A percentile compares a stretch with the other conserved stretches of the same genome.
phyloP scores from a whole-genome alignment of 345 rosid species.

The Eucalyptus guilfoylei region DNA sequence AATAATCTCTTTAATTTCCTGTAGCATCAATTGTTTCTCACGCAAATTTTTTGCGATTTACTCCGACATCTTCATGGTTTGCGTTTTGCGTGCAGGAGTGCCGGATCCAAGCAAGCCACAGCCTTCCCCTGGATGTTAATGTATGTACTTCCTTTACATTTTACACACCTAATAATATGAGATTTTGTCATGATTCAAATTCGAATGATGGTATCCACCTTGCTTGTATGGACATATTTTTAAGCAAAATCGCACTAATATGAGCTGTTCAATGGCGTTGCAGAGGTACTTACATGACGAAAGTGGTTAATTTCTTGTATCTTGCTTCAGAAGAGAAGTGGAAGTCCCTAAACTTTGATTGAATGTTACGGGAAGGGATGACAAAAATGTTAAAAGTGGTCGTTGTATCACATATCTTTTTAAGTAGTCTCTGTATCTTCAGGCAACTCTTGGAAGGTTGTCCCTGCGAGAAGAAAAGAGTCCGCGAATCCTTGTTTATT shows the following conservation, averaged over 20 bases:
- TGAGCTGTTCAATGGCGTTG: not conserved
- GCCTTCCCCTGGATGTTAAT: not conserved
- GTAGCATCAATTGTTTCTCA: not conserved
- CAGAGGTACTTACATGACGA: not conserved
- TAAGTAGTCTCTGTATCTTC: not conserved
- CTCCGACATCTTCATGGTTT: not conserved
- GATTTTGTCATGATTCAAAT: not conserved
- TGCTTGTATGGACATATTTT: not conserved
- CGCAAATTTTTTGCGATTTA: not conserved
- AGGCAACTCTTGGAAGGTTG: not conserved
- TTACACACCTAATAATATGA: not conserved
- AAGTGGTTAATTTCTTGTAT: not conserved
- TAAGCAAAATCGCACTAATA: not conserved
- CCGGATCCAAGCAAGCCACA: not conserved
- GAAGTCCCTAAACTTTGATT: not conserved
- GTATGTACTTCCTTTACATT: not conserved
- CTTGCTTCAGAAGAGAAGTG: not conserved
- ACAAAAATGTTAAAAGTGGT: not conserved
- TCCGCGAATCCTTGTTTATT: not conserved
- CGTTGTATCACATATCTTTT: not conserved
- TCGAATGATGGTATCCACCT: not conserved
- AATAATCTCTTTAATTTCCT: not conserved
- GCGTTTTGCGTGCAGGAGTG: not conserved
- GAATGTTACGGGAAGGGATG: not conserved
- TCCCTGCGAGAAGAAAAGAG: not conserved